Conservation (phyloP, 2,329 filamentous ascomycete species). For the Fonsecaea nubica region DNA sequence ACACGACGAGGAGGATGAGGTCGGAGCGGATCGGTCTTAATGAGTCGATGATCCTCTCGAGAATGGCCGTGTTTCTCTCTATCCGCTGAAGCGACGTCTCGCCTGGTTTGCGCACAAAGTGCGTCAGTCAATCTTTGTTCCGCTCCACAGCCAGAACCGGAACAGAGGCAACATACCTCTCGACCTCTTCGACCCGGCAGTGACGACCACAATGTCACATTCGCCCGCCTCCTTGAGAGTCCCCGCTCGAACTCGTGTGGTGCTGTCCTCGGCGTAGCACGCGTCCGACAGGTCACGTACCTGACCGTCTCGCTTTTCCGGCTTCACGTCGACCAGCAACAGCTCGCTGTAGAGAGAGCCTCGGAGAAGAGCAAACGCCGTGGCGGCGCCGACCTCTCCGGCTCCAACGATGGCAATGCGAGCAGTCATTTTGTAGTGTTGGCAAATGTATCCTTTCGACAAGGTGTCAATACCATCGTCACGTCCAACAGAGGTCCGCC, state of each 20-base stretch:
- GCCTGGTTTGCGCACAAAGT: slow-evolving; percentile 40
- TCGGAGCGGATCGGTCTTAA: slow-evolving; percentile 55
- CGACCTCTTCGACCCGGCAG: slow-evolving; percentile 1
- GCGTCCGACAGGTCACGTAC: slow-evolving; percentile 62
- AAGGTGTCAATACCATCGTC: not conserved
- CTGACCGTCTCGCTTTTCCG: slow-evolving; percentile 54
- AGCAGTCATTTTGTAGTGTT: not conserved
- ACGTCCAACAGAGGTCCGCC: not conserved
- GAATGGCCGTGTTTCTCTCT: slow-evolving; percentile 56
- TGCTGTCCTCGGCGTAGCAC: slow-evolving; percentile 46
- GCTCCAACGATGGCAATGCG: slow-evolving; percentile 58
- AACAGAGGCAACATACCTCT: not conserved
- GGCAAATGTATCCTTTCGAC: not conserved
- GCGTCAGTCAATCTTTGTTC: not conserved
- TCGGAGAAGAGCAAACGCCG: slow-evolving; percentile 60
- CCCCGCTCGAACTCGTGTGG: not conserved
- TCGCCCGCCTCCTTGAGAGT: slow-evolving; percentile 4
- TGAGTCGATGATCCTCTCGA: slow-evolving; percentile 53
- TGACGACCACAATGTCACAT: not conserved
- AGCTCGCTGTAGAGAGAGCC: slow-evolving; percentile 57
- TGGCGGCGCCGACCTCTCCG: slow-evolving; percentile 59
- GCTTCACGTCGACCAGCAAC: slow-evolving; percentile 59
- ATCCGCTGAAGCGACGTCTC: slow-evolving; percentile 55
- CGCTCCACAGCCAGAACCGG: not conserved
- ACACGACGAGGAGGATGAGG: slow-evolving; percentile 58